These are phyloP conservation scores for Prunella vulgaris DNA, from an alignment of 257 asterid species.

Conservation along the genomic window DNA sequence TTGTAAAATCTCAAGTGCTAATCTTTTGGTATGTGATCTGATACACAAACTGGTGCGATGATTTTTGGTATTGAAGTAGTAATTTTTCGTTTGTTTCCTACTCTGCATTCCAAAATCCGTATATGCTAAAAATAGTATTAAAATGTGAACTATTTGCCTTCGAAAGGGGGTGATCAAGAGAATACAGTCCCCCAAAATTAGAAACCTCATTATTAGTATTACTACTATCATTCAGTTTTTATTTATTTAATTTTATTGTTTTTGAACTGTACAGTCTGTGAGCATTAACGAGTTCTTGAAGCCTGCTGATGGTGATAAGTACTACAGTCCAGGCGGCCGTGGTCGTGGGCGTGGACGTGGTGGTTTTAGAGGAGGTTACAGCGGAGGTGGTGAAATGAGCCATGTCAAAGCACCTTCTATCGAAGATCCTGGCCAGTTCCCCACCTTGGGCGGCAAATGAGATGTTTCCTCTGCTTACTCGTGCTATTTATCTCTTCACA, in stretches of 20 bases:
- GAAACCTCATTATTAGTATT: neutral
- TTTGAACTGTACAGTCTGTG: conserved; percentile 46
- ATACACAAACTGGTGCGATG: neutral
- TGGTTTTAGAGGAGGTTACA: conserved; percentile 43
- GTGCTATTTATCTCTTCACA: conserved; percentile 2
- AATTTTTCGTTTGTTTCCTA: neutral
- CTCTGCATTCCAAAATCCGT: neutral
- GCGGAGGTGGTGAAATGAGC: conserved; percentile 38
- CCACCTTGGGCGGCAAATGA: conserved; percentile 73
- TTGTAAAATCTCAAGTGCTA: neutral
- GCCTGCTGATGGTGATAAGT: conserved; percentile 80
- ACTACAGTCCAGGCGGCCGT: conserved; percentile 45
- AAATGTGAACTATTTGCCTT: neutral
- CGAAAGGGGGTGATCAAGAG: neutral
- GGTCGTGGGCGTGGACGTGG: conserved; percentile 71
- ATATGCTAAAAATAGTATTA: neutral
- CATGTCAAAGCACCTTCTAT: conserved; percentile 54
- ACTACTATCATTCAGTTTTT: too few species aligned
- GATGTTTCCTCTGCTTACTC: conserved; percentile 3
- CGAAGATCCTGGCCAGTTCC: conserved; percentile 75
- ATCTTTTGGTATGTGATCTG: neutral
- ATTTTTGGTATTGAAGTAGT: too few species aligned
- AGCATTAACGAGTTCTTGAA: conserved; percentile 88
- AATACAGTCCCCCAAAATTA: neutral
- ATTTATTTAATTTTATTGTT: neutral